A percentile compares a stretch with the other conserved stretches of the same genome.
Conservation (phyloP, 345 rosid genomes). For the Salix koriyanagi region DNA sequence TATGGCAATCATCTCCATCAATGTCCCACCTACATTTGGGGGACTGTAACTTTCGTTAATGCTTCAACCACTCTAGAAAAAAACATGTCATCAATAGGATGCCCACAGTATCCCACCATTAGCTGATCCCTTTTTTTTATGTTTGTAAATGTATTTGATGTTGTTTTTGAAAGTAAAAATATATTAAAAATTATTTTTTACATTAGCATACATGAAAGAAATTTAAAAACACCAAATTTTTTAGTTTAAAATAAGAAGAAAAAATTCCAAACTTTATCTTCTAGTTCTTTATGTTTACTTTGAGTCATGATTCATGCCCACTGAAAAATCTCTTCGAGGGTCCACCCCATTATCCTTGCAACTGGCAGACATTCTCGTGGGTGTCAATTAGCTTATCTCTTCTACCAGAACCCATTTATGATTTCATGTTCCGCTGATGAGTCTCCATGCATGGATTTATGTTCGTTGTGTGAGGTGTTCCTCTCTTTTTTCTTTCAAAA, state of each 20-base stretch:
- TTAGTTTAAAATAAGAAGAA: no score
- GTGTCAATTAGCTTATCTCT: neutral
- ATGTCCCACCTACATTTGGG: slow-evolving; percentile 26
- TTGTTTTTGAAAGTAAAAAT: no score
- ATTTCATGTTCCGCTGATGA: neutral
- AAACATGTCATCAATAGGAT: neutral
- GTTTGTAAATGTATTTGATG: no score
- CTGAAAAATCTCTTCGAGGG: neutral
- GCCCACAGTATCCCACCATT: neutral
- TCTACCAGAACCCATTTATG: neutral
- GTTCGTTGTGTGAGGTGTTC: neutral
- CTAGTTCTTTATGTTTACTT: slow-evolving; percentile 9
- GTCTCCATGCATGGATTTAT: neutral
- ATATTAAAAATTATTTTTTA: no score
- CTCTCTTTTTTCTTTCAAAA: neutral
- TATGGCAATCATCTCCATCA: slow-evolving; percentile 25
- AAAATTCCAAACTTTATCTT: neutral
- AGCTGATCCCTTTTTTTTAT: neutral
- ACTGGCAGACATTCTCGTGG: slow-evolving; percentile 12
- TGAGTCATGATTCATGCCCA: slow-evolving; percentile 19
- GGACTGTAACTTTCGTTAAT: slow-evolving; percentile 23
- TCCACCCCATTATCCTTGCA: slow-evolving; percentile 8
- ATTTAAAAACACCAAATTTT: no score
- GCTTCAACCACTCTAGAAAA: slow-evolving; percentile 33
- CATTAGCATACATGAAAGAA: no score